Base-by-base conservation (phyloP, 768 basidiomycete species). In the Strobilomyces echinocephalus region DNA sequence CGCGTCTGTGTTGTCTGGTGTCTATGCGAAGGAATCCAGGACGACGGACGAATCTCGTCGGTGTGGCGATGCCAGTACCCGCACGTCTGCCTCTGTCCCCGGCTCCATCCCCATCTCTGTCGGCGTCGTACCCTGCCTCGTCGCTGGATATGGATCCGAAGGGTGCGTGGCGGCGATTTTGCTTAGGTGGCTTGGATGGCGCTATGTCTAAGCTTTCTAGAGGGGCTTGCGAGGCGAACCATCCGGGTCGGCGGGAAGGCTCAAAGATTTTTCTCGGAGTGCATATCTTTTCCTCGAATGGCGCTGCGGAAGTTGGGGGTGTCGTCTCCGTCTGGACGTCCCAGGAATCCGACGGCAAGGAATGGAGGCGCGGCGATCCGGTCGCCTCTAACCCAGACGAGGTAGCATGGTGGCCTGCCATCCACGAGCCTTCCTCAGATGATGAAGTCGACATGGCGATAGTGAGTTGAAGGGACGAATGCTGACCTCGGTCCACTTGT, bases 51-150 rank as follows among this genome's bases (percentile, higher is more conserved):
- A 21, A 28, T 46, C 15, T 35, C 38, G 31, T 46, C 21, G 20
- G 15, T 21, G 51, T 5, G 35, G 28, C 20, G 5, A 30, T 26
- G 24, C 46, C 38, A 0, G 59, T 40, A 4, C 41, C 30, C 21
- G 11, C 16, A 16, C 44, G 30, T 20, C 30, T 7, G 5, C 20
- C n/a, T 26, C n/a, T 5, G 21, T 18, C 24, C 33, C 24, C 5
- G 7, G 28, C 24, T 12, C 33, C 43, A 4, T 60, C 51, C 15
- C 20, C 50, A 14, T 52, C 65, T 4, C 49, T 50, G 36, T 66
- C 64, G 10, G 65, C 60, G 4, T 67, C 67, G 31, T 67, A 67
- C 24, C 65, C 66, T 28, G 53, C 52, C 39, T 67, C 65, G 14
- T 67, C 62, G 31, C 39, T 24, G 35, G 34, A 34, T 10, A 43